Evolutionary conservation across 768 basidiomycete genomes (phyloP).

Genomic region (Boletus reticuloceps): DNA sequence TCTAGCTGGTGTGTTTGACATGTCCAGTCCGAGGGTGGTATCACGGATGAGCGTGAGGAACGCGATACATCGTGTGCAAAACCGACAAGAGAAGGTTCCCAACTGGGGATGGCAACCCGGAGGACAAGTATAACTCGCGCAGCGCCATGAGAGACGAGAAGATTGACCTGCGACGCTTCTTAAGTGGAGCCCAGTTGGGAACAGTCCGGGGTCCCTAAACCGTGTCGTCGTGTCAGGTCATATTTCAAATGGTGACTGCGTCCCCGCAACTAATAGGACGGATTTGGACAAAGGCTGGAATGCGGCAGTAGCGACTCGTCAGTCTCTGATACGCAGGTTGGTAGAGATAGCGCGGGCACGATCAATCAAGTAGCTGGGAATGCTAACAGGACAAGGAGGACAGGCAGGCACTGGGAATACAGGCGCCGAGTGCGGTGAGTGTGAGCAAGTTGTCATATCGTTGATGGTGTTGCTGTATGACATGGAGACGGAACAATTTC

Average conservation of each 20-base stretch:
- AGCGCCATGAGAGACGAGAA: conserved; percentile 24
- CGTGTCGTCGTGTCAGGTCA: conserved; percentile 6
- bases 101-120: conserved; percentile 23
- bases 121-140: conserved; percentile 12
- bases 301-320: conserved; percentile 19
- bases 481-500: conserved; percentile 22
- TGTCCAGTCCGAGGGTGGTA: conserved; percentile 10
- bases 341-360: no score
- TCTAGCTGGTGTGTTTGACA: conserved; percentile 6
- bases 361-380: conserved; percentile 13
- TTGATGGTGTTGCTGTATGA: conserved; percentile 16
- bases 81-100: conserved; percentile 12
- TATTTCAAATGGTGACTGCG: conserved; percentile 18
- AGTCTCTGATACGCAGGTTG: conserved; percentile 11
- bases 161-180: conserved; percentile 11
- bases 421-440: neutral
- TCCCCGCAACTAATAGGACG: conserved; percentile 17
- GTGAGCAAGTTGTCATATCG: conserved; percentile 17
- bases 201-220: conserved; percentile 13
- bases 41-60: conserved; percentile 23
- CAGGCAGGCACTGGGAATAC: neutral
- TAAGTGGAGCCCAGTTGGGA: neutral
- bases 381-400: neutral
- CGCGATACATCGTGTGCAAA: conserved; percentile 13
- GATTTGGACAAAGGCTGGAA: conserved; percentile 14